These are phyloP conservation scores for Peziza echinospora DNA, from an alignment of 495 filamentous ascomycete genomes.

Conservation along the genomic window DNA sequence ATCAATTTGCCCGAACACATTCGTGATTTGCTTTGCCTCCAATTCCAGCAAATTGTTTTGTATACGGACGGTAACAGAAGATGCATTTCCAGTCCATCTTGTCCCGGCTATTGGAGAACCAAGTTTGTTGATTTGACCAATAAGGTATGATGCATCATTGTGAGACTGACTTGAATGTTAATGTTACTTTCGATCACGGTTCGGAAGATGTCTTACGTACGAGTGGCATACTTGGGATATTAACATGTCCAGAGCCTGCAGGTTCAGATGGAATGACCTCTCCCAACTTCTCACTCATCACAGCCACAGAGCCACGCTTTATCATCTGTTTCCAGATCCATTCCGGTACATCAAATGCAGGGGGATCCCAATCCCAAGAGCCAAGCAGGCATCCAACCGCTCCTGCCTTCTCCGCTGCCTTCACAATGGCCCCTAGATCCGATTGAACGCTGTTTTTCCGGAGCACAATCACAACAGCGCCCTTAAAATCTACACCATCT, in stretches of 20 bases:
- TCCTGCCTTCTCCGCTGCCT: slow-evolving; percentile 66
- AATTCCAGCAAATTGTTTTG: slow-evolving; percentile 72
- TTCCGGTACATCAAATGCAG: slow-evolving; percentile 87
- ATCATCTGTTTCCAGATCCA: slow-evolving; percentile 65
- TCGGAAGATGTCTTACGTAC: no score
- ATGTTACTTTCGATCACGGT: no score
- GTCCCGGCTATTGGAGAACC: slow-evolving; percentile 44
- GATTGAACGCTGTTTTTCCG: slow-evolving; percentile 53
- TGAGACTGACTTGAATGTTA: no score
- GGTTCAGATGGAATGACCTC: slow-evolving; percentile 80
- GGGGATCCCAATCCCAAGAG: background rate
- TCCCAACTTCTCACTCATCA: slow-evolving; percentile 63
- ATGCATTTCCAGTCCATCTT: slow-evolving; percentile 66
- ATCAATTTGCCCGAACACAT: slow-evolving; percentile 58
- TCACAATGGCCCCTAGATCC: slow-evolving; percentile 62
- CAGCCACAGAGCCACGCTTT: slow-evolving; percentile 59
- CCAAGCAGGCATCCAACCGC: slow-evolving; percentile 62
- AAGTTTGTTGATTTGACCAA: slow-evolving; percentile 57
- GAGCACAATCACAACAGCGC: slow-evolving; percentile 68
- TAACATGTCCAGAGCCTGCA: slow-evolving; percentile 50
- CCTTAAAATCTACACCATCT: slow-evolving; percentile 47
- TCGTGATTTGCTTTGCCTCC: slow-evolving; percentile 68
- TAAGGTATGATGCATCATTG: slow-evolving; percentile 62
- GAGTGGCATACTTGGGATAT: slow-evolving; percentile 75
- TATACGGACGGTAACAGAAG: slow-evolving; percentile 60